A percentile compares a stretch with the other conserved stretches of the same genome.
These are phyloP conservation scores for Colletotrichum brevisporum DNA, from an alignment of 2,329 filamentous ascomycete species.

Conservation along the genomic window DNA sequence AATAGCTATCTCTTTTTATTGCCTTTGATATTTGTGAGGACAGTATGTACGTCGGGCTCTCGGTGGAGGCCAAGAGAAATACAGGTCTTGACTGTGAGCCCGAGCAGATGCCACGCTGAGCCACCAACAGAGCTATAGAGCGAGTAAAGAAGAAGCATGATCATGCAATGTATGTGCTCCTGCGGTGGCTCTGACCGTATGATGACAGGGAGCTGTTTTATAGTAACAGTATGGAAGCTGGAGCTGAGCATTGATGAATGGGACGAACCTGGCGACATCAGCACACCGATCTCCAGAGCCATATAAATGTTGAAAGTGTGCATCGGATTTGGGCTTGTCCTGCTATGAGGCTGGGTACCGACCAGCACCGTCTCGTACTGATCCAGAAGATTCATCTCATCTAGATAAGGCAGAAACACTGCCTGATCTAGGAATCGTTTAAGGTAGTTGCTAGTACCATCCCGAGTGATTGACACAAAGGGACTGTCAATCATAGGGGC, in stretches of 20 bases:
- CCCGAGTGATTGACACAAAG: constrained; percentile 7
- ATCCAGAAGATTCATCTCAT: constrained; percentile 6
- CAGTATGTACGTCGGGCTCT: constrained; percentile 9
- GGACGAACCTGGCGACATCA: constrained; percentile 15
- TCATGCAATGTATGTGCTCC: constrained; percentile 25
- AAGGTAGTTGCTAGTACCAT: background rate
- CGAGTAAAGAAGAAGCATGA: constrained; percentile 31
- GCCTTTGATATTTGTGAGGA: background rate
- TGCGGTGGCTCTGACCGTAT: constrained; percentile 1
- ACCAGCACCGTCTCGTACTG: constrained; percentile 20
- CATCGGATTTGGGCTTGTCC: background rate
- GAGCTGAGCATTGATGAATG: constrained; percentile 28
- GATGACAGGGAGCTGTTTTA: constrained; percentile 17
- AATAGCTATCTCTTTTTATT: constrained; percentile 30
- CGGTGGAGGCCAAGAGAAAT: constrained; percentile 22
- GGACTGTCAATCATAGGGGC: constrained; percentile 6
- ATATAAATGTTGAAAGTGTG: constrained; percentile 30
- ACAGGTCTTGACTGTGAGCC: constrained; percentile 20
- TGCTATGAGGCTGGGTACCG: background rate
- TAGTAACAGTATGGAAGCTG: constrained; percentile 9
- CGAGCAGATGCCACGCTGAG: constrained; percentile 30
- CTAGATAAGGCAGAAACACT: constrained; percentile 12
- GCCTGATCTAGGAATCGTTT: constrained; percentile 8
- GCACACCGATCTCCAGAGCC: constrained; percentile 25
- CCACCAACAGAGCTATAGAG: constrained; percentile 26